A percentile compares a stretch with the other conserved stretches of the same genome.
Evolutionary conservation across 306 rosid species (phyloP).

Genomic region (Canavalia ensiformis): DNA sequence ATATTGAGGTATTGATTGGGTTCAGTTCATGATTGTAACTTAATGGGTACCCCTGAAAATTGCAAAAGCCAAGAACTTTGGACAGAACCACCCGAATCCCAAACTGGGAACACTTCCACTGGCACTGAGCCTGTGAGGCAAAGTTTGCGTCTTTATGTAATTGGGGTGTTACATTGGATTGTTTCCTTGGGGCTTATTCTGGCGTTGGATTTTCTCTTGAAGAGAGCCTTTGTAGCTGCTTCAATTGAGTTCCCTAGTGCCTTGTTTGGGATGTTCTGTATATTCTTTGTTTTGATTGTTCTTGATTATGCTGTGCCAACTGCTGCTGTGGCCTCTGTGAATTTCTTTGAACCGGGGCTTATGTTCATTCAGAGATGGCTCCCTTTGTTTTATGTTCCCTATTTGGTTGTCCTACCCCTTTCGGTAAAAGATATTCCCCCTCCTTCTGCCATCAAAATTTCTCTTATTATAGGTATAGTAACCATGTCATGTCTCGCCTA

Average conservation of each 20-base stretch:
- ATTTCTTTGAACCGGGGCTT: constrained; percentile 80
- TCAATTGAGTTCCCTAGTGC: constrained; percentile 86
- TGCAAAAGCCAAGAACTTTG: constrained; percentile 41
- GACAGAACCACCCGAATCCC: constrained; percentile 54
- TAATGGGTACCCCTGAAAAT: constrained; percentile 54
- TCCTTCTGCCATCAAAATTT: constrained; percentile 75
- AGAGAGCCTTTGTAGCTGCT: constrained; percentile 64
- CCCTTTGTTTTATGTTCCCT: constrained; percentile 86
- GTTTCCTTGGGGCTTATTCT: constrained; percentile 70
- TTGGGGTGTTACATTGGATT: constrained; percentile 61
- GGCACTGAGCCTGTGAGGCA: constrained; percentile 44
- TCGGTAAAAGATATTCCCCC: constrained; percentile 76
- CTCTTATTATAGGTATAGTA: constrained; percentile 66
- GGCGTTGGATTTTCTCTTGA: constrained; percentile 61
- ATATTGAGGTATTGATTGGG: not conserved
- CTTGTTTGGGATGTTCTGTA: constrained; percentile 88
- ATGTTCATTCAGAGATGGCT: constrained; percentile 90
- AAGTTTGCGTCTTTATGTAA: constrained; percentile 57
- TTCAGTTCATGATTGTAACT: constrained; percentile 50
- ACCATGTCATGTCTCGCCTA: constrained; percentile 1
- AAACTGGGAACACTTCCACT: constrained; percentile 57
- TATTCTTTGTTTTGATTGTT: constrained; percentile 62
- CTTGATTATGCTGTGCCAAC: constrained; percentile 69
- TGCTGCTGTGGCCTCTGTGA: constrained; percentile 62
- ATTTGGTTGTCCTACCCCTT: constrained; percentile 80